Evolutionary conservation across 345 rosid species (phyloP).

Genomic region (Ricinus communis): DNA sequence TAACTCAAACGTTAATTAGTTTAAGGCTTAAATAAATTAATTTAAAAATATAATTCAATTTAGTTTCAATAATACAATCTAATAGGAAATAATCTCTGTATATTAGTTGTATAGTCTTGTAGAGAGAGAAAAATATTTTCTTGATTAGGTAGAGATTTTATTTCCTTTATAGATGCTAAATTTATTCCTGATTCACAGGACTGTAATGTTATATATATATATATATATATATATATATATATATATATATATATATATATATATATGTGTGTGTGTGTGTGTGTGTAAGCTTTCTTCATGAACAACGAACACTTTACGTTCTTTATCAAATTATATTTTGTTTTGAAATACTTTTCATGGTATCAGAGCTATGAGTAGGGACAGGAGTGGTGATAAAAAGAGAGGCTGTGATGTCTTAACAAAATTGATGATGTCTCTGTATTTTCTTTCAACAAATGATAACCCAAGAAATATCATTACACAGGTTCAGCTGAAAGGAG

Average conservation of each 20-base stretch:
- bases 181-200: no score
- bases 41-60: no score
- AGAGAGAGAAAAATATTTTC: no score
- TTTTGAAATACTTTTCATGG: not conserved
- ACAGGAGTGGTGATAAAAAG: not conserved
- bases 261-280: no score
- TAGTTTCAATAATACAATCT: no score
- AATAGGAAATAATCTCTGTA: not conserved
- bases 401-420: not conserved
- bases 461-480: not conserved
- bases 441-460: not conserved
- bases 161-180: not conserved
- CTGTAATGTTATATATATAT: no score
- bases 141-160: not conserved
- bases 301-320: not conserved
- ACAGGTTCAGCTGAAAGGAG: constrained; percentile 6
- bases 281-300: no score
- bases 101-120: not conserved
- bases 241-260: no score
- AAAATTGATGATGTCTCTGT: no score
- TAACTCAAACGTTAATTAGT: no score
- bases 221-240: no score
- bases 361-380: not conserved
- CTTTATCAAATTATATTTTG: not conserved
- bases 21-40: no score